Percentiles rank a stretch among this genome's conserved stretches.
Evolutionary conservation across 176 grass and related monocot species (phyloP).

Genomic region (Ampelocalamus luodianensis): DNA sequence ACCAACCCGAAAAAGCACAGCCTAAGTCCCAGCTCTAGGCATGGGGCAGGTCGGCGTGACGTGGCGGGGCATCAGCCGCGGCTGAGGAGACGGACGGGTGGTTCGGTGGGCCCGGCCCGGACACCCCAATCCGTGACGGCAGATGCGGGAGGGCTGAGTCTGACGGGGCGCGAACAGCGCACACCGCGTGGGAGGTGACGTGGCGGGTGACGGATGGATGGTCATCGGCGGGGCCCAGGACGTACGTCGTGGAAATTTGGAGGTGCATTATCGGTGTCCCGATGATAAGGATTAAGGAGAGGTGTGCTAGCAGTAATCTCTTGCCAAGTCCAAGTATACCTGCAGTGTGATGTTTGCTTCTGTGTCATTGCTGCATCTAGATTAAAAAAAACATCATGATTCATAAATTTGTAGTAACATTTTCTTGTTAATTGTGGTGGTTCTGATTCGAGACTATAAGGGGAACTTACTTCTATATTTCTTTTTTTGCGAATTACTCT

Average conservation of each 20-base stretch:
- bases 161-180: not conserved
- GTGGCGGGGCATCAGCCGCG: slow-evolving; percentile 54
- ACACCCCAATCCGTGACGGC: slow-evolving; percentile 20
- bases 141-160: not conserved
- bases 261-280: not conserved
- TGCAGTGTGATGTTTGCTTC: not conserved
- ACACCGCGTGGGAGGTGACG: slow-evolving; percentile 33
- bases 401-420: too few relatives aligned
- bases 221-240: not conserved
- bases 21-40: too few relatives aligned
- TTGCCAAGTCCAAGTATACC: not conserved
- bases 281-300: not conserved
- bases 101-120: not conserved
- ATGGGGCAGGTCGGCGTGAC: too few relatives aligned
- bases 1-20: too few relatives aligned
- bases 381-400: too few relatives aligned
- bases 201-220: slow-evolving; percentile 19
- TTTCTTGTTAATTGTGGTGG: too few relatives aligned
- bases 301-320: not conserved
- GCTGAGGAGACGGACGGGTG: slow-evolving; percentile 26
- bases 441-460: too few relatives aligned
- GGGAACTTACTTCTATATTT: too few relatives aligned
- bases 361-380: too few relatives aligned
- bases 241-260: not conserved
- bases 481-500: too few relatives aligned